Base-by-base conservation (phyloP, 208 protist species). In the Acanthamoeba polyphaga region DNA sequence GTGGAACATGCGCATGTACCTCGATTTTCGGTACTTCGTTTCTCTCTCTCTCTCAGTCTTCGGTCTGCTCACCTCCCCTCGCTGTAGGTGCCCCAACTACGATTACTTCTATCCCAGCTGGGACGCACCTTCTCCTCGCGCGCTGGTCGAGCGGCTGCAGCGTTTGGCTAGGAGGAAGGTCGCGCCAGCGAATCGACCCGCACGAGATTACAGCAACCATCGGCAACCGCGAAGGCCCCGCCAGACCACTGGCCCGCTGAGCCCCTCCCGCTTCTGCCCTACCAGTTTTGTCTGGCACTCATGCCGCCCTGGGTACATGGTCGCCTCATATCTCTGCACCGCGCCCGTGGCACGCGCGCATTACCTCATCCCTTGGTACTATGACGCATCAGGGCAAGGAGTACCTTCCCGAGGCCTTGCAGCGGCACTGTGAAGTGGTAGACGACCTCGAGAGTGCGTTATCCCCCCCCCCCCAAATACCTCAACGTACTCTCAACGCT, bases 1-100 rank as follows among this genome's bases (percentile, higher is more conserved):
- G 24, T 92, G 87, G 87, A 76, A 74, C 87, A 92, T 92, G 55
- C 27, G n/a, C 60, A 92, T 92, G 87, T 92, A 92, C 27, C 87
- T 92, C 19, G 55, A 78, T 29, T 70, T 51, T 7, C 34, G 49
- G 87, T 92, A 76, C 46, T 1, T 55, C 29, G 9, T 46, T 89
- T 64, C 34, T 19, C 82, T 68, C 29, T 68, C 29, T 24, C 0
- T 43, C 0, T 13, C 9, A 24, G 0, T 53, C 0, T 38, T 82
- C 43, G 19, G 38, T 38, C 2, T 29, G 17, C 24, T 82, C 38
- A 17, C 24, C 22, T 55, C 38, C 12, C 2, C 19, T 82, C 29
- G 22, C 74, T 29, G 53, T 53, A 92, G 87, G 38, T 92, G 87
- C 9, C 62, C 62, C 29, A 46, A 92, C n/a, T 92, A 92, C 22